Evolutionary conservation across 2,329 filamentous ascomycete genomes (phyloP).

Genomic region (Immersiporthe knoxdaviesiana): DNA sequence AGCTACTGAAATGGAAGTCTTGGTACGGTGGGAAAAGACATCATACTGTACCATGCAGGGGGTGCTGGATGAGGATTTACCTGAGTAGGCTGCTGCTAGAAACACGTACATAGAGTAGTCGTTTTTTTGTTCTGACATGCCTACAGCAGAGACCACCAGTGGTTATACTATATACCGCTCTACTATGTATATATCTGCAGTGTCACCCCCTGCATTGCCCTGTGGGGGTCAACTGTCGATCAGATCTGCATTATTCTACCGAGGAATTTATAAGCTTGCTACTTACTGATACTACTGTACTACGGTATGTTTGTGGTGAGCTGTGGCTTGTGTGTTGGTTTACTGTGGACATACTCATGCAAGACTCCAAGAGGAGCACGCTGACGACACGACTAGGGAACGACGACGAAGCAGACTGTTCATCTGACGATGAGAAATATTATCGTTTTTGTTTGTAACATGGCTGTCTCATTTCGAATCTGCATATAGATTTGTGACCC

Average conservation of each 20-base stretch:
- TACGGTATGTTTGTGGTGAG: not conserved
- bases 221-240: constrained; percentile 9
- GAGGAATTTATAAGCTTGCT: too few relatives aligned
- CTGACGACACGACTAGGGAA: not conserved
- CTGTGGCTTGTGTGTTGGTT: not conserved
- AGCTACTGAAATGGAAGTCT: not conserved
- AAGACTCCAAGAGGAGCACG: not conserved
- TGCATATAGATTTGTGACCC: not conserved
- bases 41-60: not conserved
- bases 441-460: not conserved
- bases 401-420: not conserved
- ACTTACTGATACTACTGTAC: too few relatives aligned
- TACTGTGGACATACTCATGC: not conserved
- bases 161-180: not conserved
- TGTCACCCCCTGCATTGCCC: not conserved
- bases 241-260: constrained; percentile 11
- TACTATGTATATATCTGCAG: not conserved
- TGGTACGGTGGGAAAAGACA: not conserved
- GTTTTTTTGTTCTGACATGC: too few relatives aligned
- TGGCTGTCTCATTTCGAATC: not conserved
- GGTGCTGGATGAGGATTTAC: not conserved
- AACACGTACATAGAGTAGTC: constrained; percentile 1
- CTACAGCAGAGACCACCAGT: not conserved
- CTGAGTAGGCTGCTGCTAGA: constrained; percentile 11
- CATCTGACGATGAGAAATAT: not conserved